Conservation (phyloP, 1,139 yeast species). For the Blastobotrys ciferrii region DNA sequence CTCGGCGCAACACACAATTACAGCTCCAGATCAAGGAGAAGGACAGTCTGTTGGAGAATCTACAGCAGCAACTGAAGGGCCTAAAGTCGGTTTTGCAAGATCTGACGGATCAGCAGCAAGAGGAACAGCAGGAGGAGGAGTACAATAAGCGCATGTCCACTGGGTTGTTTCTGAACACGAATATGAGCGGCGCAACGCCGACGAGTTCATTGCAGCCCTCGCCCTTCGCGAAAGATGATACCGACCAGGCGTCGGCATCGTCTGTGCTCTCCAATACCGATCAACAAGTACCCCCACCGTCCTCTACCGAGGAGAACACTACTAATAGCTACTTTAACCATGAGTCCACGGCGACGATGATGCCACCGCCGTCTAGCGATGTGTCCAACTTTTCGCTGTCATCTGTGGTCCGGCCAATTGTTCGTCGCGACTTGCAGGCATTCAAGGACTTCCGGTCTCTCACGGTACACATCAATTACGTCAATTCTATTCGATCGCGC, state of each 20-base stretch:
- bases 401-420: conserved; percentile 21
- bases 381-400: conserved; percentile 11
- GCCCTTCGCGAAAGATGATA: conserved; percentile 6
- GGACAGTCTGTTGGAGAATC: conserved; percentile 60
- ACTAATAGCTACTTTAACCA: background rate
- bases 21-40: conserved; percentile 69
- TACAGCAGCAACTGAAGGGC: conserved; percentile 68
- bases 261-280: background rate
- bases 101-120: conserved; percentile 39
- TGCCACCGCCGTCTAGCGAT: background rate
- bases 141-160: conserved; percentile 1
- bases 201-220: conserved; percentile 9
- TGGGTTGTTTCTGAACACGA: background rate
- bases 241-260: background rate
- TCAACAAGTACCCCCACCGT: conserved; percentile 4
- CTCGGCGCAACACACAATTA: conserved; percentile 50
- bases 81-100: conserved; percentile 59
- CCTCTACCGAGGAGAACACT: conserved; percentile 2
- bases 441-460: conserved; percentile 16
- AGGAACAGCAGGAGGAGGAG: conserved; percentile 10
- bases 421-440: conserved; percentile 23
- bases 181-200: background rate
- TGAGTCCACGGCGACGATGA: background rate
- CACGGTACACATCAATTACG: conserved; percentile 15
- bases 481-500: conserved; percentile 7